Base-by-base conservation (phyloP, 805 yeast genomes). In the Kodamaea leandrae region DNA sequence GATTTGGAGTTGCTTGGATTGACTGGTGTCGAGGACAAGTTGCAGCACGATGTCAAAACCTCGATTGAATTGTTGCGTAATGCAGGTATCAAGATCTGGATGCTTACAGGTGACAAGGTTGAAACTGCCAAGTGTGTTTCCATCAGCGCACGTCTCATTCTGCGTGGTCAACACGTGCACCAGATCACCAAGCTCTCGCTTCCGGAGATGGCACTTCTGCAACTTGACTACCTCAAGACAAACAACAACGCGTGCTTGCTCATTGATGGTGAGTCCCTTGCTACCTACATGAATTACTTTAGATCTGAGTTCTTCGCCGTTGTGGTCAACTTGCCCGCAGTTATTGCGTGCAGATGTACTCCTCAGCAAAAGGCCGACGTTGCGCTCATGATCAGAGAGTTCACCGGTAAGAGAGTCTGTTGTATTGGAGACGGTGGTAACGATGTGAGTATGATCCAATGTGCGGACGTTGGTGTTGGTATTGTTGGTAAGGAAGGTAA, bases 351-450 rank as follows among this genome's bases (percentile, higher is more conserved):
- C 60, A 84, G 99, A 50, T 93, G 99, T 65, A 83, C 97, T 0
- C 99, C 99, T 0, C 98, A 95, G 62, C 99, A 93, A 56, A 93
- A 93, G 60, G 98, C 98, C 0, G 98, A 93, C 58, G 86, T 95
- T 41, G 97, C 98, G 0, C 53, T 77, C 18, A 68, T 83, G 48
- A 93, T 93, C 48, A 77, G 90, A 54, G 77, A 77, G 44, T 65
- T 78, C 21, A 93, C 98, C 0, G 86, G 87, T 4, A 87, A 86
- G 56, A 71, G 99, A 38, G 97, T 91, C 2, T 91, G 98, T 50
- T 93, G 98, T 57, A 95, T 93, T 51, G 99, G 99, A 42, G 99
- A 93, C 63, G 99, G 99, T 54, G 99, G 99, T 53, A 93, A 93
- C 56, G 99, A 93, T 64, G 99, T 93, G 24, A 86, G 95, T 53